Evolutionary conservation across 306 rosid genomes (phyloP), one percentile per base, ranked within the genome.

Genomic region (Fagus crenata): DNA sequence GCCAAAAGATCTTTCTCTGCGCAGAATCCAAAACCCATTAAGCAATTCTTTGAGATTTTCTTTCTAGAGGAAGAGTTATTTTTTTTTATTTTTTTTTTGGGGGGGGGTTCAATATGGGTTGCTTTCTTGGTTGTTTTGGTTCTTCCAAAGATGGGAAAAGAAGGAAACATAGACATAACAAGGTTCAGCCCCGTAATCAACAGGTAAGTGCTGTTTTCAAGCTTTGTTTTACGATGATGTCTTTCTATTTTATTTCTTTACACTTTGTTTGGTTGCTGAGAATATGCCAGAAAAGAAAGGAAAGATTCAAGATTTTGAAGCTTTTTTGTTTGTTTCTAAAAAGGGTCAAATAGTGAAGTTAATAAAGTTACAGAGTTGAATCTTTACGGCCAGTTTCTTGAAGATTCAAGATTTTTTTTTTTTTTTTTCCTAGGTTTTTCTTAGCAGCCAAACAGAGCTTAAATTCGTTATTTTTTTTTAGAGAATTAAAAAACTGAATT

Each of bases 101-200:
- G 49, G 7, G 2, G 14, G 8, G 2, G 51, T 46, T 22, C 51
- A 46, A 22, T 40, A 93, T 91, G 97, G 93, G 93, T 86, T 91
- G 98, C 73, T 88, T 91, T 79, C 88, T 89, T 76, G 90, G 79
- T 17, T 93, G 97, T 77, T 91, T 93, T 89, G 90, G 96, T 87
- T 87, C 91, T 79, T 88, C 92, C 80, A 86, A 85, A 75, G 87
- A 83, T 69, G 86, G 74, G 22, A 88, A 84, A 28, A 81, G 82
- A 75, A 73, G 86, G 67, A 88, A 61, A 4, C 88, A 71, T 13
- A 78, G 67, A 63, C 80, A 39, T 32, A 15, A 7, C 79, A 84
- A 87, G 67, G 86, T 90, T 75, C 87, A 75, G 74, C 84, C 86
- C 51, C 78, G 79, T 35, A 77, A 71, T 37, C 71, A 39, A 40